phyloP scores from a whole-genome alignment of 2,329 filamentous ascomycete genomes.

The Aquanectria penicillioides region DNA sequence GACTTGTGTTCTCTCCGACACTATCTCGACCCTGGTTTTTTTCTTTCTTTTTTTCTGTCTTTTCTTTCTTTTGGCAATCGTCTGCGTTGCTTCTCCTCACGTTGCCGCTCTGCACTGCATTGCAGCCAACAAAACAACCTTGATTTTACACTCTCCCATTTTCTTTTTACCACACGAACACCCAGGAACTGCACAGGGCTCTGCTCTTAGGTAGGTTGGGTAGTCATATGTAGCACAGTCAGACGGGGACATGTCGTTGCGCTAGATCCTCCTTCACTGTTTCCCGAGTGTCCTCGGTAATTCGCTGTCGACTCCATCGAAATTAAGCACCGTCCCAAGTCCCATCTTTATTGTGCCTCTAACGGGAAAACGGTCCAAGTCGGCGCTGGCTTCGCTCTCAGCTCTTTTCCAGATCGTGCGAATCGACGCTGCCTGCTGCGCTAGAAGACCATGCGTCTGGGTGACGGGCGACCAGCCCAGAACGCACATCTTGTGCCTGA shows the following conservation, averaged over 20 bases:
- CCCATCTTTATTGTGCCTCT: constrained; percentile 7
- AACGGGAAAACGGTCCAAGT: not conserved
- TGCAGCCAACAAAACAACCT: constrained; percentile 2
- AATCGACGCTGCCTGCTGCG: constrained; percentile 10
- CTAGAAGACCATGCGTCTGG: constrained; percentile 3
- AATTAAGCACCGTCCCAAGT: not conserved
- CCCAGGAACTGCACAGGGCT: no score
- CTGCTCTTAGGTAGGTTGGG: no score
- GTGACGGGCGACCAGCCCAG: constrained; percentile 1
- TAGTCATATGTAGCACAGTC: no score
- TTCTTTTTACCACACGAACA: no score
- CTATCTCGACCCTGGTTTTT: no score
- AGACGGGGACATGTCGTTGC: no score
- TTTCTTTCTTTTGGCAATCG: no score
- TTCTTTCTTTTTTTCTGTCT: no score
- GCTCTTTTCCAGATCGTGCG: not conserved
- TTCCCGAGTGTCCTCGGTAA: no score
- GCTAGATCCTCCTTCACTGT: no score
- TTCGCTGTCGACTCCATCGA: not conserved
- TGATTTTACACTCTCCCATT: constrained; percentile 9
- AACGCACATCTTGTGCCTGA: not conserved
- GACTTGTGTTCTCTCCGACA: not conserved
- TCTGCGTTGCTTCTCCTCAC: no score
- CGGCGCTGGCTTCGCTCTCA: constrained; percentile 2
- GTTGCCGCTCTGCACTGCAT: not conserved